These are phyloP conservation scores for Arabidopsis suecica DNA, from an alignment of 345 rosid genomes.

Conservation along the genomic window DNA sequence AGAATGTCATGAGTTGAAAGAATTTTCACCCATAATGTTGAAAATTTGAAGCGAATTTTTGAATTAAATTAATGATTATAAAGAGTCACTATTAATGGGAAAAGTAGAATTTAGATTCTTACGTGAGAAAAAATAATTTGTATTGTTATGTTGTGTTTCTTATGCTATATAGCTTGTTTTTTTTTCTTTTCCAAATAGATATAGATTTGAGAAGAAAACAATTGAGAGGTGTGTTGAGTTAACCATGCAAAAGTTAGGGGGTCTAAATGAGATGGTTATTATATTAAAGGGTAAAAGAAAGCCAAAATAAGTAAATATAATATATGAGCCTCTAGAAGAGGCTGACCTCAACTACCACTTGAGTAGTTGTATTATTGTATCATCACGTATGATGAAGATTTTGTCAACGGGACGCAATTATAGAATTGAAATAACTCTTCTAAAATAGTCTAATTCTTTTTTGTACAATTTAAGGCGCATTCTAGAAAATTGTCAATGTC, in stretches of 20 bases:
- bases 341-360: constrained; percentile 34
- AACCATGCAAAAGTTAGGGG: not conserved
- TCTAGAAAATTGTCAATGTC: constrained; percentile 6
- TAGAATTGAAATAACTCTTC: constrained; percentile 23
- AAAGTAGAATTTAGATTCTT: too few relatives aligned
- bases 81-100: too few relatives aligned
- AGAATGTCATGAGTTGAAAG: not conserved
- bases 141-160: not conserved
- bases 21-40: not conserved
- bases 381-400: constrained; percentile 7
- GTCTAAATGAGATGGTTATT: constrained; percentile 3
- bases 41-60: not conserved
- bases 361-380: constrained; percentile 24
- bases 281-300: constrained; percentile 1
- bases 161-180: not conserved
- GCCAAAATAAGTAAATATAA: not conserved
- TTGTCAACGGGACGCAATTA: constrained; percentile 38
- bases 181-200: not conserved
- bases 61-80: too few relatives aligned
- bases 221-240: not conserved
- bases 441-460: not conserved
- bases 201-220: not conserved
- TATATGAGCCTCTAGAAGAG: constrained; percentile 20
- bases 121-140: not conserved
- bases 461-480: not conserved